Base-by-base conservation (phyloP, 129 eudicot genomes). In the Flaveria trinervia region DNA sequence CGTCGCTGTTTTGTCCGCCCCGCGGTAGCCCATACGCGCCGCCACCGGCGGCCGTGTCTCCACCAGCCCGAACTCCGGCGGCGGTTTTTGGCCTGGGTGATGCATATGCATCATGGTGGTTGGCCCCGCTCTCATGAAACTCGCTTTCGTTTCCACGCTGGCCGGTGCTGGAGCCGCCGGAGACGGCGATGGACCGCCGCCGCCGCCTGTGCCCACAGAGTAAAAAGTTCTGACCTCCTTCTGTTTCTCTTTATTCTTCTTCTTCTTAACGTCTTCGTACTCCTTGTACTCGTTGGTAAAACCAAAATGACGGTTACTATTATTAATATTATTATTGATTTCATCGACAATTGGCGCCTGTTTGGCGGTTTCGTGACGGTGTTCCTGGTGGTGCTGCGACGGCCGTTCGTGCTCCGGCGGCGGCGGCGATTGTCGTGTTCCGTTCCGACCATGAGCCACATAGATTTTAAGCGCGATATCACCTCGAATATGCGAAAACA, bases 31-130 rank as follows among this genome's bases (percentile, higher is more conserved):
- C 96, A 87, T 82, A 48, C 97, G 84, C 20, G 97, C 96, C 22
- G 97, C 98, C 86, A 93, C 64, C 6, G 97, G 93, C 18, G 98
- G 98, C 73, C 88, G 85, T 2, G 98, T 93, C 88, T 93, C 98
- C 73, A 89, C 88, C 75, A 93, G 65, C 64, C 88, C 96, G 23
- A 79, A 93, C 70, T 93, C 90, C 20, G 98, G 92, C 0, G 84
- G 84, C 2, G 84, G 84, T 68, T 81, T 87, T 79, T 83, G 96
- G 8, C 81, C 88, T 8, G 83, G 92, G 56, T 76, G 72, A 54
- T 84, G 91, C 92, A 84, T 86, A 73, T 85, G 92, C 98, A 90
- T 88, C 45, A 84, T 84, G 30, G 56, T 76, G 3, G 91, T 68
- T 4, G 88, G 89, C 41, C 79, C 81, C 0, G 89, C 86, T 16